Conservation (phyloP, 1,284 basidiomycete species). For the Rhodotorula sp. region DNA sequence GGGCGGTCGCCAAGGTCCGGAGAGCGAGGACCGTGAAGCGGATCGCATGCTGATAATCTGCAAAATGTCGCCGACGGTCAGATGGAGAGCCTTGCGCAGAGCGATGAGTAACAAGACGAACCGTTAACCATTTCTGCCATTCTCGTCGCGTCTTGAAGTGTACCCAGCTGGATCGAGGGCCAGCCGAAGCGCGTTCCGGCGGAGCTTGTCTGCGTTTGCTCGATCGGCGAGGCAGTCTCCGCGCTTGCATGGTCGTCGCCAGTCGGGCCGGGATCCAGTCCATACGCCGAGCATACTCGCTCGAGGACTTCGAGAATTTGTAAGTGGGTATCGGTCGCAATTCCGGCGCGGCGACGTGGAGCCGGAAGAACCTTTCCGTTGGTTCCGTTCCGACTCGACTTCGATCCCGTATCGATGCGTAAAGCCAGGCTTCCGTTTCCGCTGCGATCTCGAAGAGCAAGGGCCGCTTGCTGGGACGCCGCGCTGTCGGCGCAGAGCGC, state of each 20-base stretch:
- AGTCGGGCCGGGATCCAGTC: slow-evolving; percentile 54
- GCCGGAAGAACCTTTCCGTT: too few relatives aligned
- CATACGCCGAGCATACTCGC: slow-evolving; percentile 70
- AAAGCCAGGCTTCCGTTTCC: not conserved
- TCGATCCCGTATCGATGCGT: not conserved
- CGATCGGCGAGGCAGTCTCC: too few relatives aligned
- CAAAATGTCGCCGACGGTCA: slow-evolving; percentile 6
- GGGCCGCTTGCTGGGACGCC: not conserved
- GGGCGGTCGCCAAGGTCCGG: slow-evolving; percentile 41
- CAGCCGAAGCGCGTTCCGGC: slow-evolving; percentile 63
- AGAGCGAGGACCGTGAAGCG: slow-evolving; percentile 40
- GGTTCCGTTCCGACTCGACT: too few relatives aligned
- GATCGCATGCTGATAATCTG: slow-evolving; percentile 45
- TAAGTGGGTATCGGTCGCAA: too few relatives aligned
- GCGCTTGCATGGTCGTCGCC: too few relatives aligned
- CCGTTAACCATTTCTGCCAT: slow-evolving; percentile 89
- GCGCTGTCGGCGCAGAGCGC: slow-evolving; percentile 37
- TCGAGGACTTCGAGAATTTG: slow-evolving; percentile 65
- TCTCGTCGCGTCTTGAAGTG: slow-evolving; percentile 83
- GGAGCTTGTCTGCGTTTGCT: too few relatives aligned
- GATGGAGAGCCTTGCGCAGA: slow-evolving; percentile 18
- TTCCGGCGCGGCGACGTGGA: too few relatives aligned
- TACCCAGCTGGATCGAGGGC: slow-evolving; percentile 87
- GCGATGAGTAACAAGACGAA: slow-evolving; percentile 50
- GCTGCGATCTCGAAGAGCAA: not conserved